Conservation (phyloP, 2,329 filamentous ascomycete species). For the Zopfia rhizophila region DNA sequence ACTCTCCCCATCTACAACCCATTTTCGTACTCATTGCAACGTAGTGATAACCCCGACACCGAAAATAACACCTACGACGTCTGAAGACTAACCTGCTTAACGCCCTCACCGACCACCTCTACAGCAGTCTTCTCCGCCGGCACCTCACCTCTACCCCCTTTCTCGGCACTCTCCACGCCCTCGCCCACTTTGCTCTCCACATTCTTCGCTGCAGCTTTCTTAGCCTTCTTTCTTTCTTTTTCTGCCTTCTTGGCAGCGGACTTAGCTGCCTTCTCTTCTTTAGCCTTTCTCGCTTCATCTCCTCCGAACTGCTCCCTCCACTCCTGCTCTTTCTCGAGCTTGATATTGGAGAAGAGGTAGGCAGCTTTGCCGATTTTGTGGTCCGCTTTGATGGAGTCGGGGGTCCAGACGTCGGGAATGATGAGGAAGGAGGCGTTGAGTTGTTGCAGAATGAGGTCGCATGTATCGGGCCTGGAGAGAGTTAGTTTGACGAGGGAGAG, state of each 20-base stretch:
- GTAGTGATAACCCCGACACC: too few species aligned
- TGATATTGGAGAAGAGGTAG: conserved; percentile 85
- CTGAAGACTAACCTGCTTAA: conserved; percentile 58
- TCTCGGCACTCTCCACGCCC: conserved; percentile 82
- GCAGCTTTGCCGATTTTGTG: conserved; percentile 84
- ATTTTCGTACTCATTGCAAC: too few species aligned
- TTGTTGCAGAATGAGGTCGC: conserved; percentile 79
- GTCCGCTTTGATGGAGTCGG: conserved; percentile 63
- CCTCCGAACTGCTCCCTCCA: conserved; percentile 83
- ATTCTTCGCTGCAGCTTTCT: conserved; percentile 66
- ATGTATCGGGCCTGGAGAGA: conserved; percentile 45
- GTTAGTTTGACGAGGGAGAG: conserved; percentile 15
- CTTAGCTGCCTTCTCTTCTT: conserved; percentile 74
- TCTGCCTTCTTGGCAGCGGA: conserved; percentile 69
- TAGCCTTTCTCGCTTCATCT: conserved; percentile 72
- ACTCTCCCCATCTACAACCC: too few species aligned
- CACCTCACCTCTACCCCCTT: conserved; percentile 64
- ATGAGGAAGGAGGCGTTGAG: conserved; percentile 67
- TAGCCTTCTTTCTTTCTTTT: conserved; percentile 69
- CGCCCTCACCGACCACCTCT: conserved; percentile 57
- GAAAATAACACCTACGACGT: conserved; percentile 43
- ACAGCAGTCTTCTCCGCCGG: conserved; percentile 52
- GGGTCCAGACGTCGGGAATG: conserved; percentile 65
- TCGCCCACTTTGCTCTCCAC: conserved; percentile 74
- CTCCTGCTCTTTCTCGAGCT: conserved; percentile 81